These are phyloP conservation scores for Ophiostoma himal-ulmi DNA, from an alignment of 2,329 filamentous ascomycete species.

Conservation along the genomic window DNA sequence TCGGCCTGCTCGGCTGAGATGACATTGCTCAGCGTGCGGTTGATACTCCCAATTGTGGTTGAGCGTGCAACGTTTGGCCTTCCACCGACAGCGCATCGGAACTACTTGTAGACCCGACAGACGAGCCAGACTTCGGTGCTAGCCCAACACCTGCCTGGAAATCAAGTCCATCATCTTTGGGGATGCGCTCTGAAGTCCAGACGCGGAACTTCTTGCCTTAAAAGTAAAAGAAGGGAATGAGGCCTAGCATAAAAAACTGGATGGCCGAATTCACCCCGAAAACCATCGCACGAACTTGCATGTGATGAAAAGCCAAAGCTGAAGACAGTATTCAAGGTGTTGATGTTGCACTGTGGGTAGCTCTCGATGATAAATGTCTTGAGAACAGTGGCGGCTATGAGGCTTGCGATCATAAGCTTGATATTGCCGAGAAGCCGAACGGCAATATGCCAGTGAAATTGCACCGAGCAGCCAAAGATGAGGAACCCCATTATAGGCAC, in stretches of 20 bases:
- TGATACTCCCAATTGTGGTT: not conserved
- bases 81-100: not conserved
- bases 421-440: not conserved
- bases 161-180: not conserved
- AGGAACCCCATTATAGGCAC: not conserved
- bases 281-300: not conserved
- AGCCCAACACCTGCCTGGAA: not conserved
- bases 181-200: not conserved
- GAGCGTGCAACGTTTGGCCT: not conserved
- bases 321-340: not conserved
- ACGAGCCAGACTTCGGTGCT: not conserved
- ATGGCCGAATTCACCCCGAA: not conserved
- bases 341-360: not conserved
- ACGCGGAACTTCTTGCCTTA: not conserved
- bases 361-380: not conserved
- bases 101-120: not conserved
- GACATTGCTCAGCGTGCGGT: not conserved
- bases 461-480: not conserved
- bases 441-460: not conserved
- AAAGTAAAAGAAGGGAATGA: not conserved
- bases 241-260: not conserved
- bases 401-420: not conserved
- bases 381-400: not conserved
- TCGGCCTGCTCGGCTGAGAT: not conserved
- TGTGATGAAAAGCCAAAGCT: not conserved